Percentiles rank a stretch among this genome's conserved stretches.
These are phyloP conservation scores for Sporothrix schenckii DNA, from an alignment of 2,329 filamentous ascomycete genomes.

Conservation along the genomic window DNA sequence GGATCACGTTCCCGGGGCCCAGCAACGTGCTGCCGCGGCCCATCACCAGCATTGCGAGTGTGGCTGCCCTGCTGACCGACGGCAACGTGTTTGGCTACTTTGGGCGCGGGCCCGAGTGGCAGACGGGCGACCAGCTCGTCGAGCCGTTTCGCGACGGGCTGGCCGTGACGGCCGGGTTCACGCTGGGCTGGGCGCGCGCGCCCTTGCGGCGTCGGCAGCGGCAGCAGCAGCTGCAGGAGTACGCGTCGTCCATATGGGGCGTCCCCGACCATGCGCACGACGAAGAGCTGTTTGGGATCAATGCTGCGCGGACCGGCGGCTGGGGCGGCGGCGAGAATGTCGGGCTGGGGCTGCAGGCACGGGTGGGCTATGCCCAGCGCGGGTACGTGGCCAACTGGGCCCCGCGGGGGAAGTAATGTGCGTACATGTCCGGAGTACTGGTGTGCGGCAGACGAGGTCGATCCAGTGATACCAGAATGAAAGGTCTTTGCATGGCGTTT, in stretches of 20 bases:
- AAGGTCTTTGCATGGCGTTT: background rate
- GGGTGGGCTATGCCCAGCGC: slow-evolving; percentile 36
- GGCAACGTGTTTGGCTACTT: slow-evolving; percentile 45
- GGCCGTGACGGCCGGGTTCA: background rate
- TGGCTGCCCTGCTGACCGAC: slow-evolving; percentile 45
- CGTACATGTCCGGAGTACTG: no score
- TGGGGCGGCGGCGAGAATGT: slow-evolving; percentile 38
- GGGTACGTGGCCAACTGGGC: slow-evolving; percentile 29
- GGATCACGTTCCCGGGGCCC: slow-evolving; percentile 40
- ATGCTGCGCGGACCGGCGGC: slow-evolving; percentile 37
- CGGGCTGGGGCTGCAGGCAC: slow-evolving; percentile 37
- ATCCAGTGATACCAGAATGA: background rate
- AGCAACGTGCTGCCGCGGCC: slow-evolving; percentile 40
- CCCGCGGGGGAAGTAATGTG: background rate
- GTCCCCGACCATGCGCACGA: background rate
- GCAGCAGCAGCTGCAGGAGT: background rate
- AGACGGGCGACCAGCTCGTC: slow-evolving; percentile 1
- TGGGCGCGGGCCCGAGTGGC: slow-evolving; percentile 6
- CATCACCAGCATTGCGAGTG: slow-evolving; percentile 45
- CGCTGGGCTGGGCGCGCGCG: background rate
- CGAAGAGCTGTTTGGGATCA: slow-evolving; percentile 36
- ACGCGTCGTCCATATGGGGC: background rate
- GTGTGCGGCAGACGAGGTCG: background rate
- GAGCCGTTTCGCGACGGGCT: background rate
- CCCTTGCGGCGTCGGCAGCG: background rate